Evolutionary conservation across 192 early-diverging fungal genomes (phyloP).

Genomic region (Coemansia javaensis): DNA sequence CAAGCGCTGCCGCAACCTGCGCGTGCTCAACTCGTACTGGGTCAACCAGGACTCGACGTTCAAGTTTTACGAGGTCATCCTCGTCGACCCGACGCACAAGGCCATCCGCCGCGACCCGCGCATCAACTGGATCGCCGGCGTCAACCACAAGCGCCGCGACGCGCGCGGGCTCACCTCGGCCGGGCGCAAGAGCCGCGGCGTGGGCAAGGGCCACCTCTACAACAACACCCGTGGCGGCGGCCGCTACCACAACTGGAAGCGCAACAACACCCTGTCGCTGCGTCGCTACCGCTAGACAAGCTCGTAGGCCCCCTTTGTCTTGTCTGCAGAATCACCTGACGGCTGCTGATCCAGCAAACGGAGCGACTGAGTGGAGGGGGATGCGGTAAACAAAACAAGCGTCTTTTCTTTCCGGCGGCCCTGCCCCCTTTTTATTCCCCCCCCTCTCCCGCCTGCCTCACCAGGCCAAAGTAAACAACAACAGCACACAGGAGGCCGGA

Average conservation of each 20-base stretch:
- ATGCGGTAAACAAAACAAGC: not conserved
- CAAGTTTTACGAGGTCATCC: constrained; percentile 99
- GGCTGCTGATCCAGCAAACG: too few species aligned
- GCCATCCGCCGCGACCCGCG: constrained; percentile 97
- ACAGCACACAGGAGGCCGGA: too few species aligned
- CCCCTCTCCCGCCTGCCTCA: too few species aligned
- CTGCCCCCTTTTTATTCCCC: not conserved
- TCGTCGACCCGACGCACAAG: constrained; percentile 96
- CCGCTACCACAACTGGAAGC: constrained; percentile 87
- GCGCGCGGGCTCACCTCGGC: constrained; percentile 94
- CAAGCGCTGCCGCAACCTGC: constrained; percentile 93
- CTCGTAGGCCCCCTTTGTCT: too few species aligned
- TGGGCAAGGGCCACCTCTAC: constrained; percentile 93
- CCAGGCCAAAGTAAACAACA: too few species aligned
- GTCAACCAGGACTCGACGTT: constrained; percentile 98
- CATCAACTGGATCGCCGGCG: constrained; percentile 99
- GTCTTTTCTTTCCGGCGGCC: not conserved
- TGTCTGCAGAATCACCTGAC: too few species aligned
- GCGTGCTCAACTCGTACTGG: constrained; percentile 99
- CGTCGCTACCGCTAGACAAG: constrained; percentile 82
- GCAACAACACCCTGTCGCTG: constrained; percentile 94
- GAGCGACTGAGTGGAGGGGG: too few species aligned
- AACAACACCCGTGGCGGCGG: constrained; percentile 97
- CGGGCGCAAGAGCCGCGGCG: constrained; percentile 96
- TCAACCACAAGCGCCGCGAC: constrained; percentile 99